These are phyloP conservation scores for Boletus semigastroideus DNA, from an alignment of 1,284 basidiomycete species.

Conservation along the genomic window DNA sequence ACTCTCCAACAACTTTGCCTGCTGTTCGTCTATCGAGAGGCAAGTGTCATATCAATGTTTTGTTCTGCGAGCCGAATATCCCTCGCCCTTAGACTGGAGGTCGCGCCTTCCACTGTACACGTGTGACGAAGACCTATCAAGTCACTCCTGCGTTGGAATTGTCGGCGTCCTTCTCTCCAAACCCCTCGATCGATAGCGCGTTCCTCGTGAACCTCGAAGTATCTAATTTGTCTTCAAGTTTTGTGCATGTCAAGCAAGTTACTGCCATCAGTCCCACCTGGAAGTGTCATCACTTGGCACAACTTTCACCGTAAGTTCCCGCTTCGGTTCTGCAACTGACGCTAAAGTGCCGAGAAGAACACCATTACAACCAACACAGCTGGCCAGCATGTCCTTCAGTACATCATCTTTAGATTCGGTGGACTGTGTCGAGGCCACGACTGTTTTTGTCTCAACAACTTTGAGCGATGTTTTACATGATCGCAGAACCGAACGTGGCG, in stretches of 20 bases:
- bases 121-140: constrained; percentile 55
- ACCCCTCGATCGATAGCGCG: constrained; percentile 44
- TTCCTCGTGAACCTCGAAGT: constrained; percentile 62
- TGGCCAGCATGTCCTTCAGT: constrained; percentile 45
- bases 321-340: not conserved
- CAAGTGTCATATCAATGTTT: constrained; percentile 31
- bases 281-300: constrained; percentile 44
- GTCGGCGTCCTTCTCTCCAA: constrained; percentile 49
- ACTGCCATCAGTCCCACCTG: constrained; percentile 65
- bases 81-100: constrained; percentile 40
- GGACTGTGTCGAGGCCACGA: constrained; percentile 40
- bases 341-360: constrained; percentile 36
- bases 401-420: constrained; percentile 40
- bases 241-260: constrained; percentile 55
- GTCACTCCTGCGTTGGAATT: constrained; percentile 57
- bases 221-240: constrained; percentile 46
- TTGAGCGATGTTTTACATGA: constrained; percentile 58
- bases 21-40: constrained; percentile 71
- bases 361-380: constrained; percentile 50
- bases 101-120: constrained; percentile 53
- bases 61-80: not conserved
- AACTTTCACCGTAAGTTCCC: constrained; percentile 43
- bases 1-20: constrained; percentile 55
- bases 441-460: constrained; percentile 52
- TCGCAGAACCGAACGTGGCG: constrained; percentile 37